Evolutionary conservation across 495 filamentous ascomycete genomes (phyloP), one percentile per base, ranked within the genome.

Genomic region (Aspergillus heteromorphus): DNA sequence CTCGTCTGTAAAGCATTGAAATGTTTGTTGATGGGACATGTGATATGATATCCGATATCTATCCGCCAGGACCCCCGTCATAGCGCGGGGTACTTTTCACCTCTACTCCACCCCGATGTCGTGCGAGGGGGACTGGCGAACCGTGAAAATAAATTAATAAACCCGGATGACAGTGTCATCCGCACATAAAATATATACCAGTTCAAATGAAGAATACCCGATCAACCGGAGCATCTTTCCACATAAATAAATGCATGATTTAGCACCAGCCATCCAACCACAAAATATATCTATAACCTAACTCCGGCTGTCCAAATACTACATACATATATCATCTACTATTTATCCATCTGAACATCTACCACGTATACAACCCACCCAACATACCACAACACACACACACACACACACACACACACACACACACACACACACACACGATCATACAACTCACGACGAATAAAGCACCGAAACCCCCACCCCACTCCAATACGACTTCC

Each of bases 401-500:
- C 38, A 31, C 38, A 50, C 45, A 21, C n/a, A 20, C 40, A 21
- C 20, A 43, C 45, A 7, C 17, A 45, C 18, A 9, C 4, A 45
- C 25, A 49, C 38, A 31, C 38, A 50, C 17, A 45, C 18, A 9
- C 4, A 45, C 25, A 49, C 38, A 31, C 38, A 50, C 45, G 17
- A 18, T 43, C 40, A 21, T 43, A 43, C 45, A 7, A 30, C 0
- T 91, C 76, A 97, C 16, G 90, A 95, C 10, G 92, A 96, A 66
- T 95, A 97, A 60, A 91, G 86, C 27, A 98, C 70, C 65, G 96
- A 93, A 20, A 97, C 71, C 2, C 93, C 93, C 57, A 97, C 79
- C 9, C 83, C 86, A 52, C 65, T 63, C 73, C 73, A 77, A 56
- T 70, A 76, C 42, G 73, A 76, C 48, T 58, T 91, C 78, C 48